A percentile compares a stretch with the other conserved stretches of the same genome.
Conservation (phyloP, 176 grass and related monocot genomes). For the Bromus sterilis region DNA sequence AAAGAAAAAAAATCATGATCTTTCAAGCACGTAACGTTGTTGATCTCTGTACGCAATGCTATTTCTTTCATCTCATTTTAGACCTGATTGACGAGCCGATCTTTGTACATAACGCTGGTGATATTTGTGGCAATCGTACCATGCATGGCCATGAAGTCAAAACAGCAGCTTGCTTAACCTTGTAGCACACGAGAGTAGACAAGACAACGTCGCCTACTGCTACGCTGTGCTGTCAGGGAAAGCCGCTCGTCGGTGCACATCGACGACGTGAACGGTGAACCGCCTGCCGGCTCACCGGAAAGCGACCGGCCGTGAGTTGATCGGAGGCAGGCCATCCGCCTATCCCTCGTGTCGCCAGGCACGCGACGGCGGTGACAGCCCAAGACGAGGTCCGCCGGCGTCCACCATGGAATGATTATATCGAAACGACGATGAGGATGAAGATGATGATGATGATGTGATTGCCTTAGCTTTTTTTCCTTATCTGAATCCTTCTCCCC, state of each 20-base stretch:
- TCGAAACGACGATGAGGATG: background rate
- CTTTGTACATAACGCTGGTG: background rate
- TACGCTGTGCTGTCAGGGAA: background rate
- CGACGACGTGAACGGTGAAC: conserved; percentile 23
- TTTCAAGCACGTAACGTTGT: background rate
- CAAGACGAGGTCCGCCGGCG: background rate
- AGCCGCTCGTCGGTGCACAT: conserved; percentile 14
- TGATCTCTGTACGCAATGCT: too few relatives aligned
- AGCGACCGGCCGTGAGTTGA: background rate
- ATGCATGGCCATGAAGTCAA: conserved; percentile 4
- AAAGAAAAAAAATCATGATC: too few relatives aligned
- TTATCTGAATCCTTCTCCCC: background rate
- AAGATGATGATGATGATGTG: background rate
- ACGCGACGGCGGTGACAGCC: background rate
- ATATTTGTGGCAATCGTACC: background rate
- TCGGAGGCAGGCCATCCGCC: background rate
- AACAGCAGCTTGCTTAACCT: background rate
- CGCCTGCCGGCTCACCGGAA: background rate
- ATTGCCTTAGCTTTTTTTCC: background rate
- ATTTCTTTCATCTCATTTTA: too few relatives aligned
- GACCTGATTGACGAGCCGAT: background rate
- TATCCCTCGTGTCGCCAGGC: background rate
- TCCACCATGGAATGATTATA: background rate
- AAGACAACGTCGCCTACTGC: background rate
- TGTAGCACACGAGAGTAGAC: background rate